Evolutionary conservation across 2,329 filamentous ascomycete genomes (phyloP), one percentile per base, ranked within the genome.

Genomic region (Clonostachys solani): DNA sequence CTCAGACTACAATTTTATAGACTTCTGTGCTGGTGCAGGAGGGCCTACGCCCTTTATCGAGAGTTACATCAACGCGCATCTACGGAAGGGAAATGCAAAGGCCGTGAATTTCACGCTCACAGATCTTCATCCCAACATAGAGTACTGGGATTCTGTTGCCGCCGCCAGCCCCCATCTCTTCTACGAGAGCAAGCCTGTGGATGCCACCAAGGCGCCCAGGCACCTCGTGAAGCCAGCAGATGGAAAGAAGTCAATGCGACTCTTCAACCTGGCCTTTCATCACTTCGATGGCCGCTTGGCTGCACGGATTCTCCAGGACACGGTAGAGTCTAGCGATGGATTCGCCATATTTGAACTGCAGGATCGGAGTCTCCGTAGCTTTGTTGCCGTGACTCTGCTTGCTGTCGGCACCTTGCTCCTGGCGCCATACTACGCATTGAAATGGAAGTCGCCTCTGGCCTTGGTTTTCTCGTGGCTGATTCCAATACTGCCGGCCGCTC

Each of bases 341-440:
- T 84, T 89, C 55, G 84, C 77, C 9, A 87, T 91, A 49, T 83
- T 90, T 51, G 86, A 90, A 64, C 74, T 90, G n/a, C 86, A 89
- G 62, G 82, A 85, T 54, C 79, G 86, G 33, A 73, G 72, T 15
- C 52, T 83, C 2, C 62, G 71, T 4, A 77, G 80, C 33, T 62
- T 85, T 38, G 50, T 84, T 18, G 74, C 77, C 4, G 70, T 78
- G 40, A 64, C 76, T 34, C 55, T 77, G 12, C 71, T 84, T 48
- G 77, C 79, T 7, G 52, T 80, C 37, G 72, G 74, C 42, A 72
- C 77, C 50, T 51, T 83, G 15, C 52, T 76, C 19, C 58, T 73
- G 29, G 76, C 78, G 2, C 80, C 80, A 0, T 67, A 75, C 50
- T 77, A 78, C 44, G 73, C 72, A 2, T 72, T 73, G 65, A 74